These are phyloP conservation scores for Chaetoscypha palmicola DNA, from an alignment of 2,329 filamentous ascomycete genomes.

Conservation along the genomic window DNA sequence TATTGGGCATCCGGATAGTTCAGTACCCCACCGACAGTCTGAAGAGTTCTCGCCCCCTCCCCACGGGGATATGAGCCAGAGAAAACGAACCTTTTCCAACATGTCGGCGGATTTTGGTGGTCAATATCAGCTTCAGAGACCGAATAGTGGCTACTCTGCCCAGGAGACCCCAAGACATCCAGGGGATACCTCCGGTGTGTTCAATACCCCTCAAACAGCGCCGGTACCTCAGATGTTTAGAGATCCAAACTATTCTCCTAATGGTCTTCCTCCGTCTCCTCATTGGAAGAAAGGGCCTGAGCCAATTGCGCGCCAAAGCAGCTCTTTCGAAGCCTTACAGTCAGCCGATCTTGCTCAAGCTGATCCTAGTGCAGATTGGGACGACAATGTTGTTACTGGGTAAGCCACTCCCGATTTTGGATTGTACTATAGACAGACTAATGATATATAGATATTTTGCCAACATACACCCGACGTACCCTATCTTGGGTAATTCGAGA, in stretches of 20 bases:
- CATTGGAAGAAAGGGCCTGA: constrained; percentile 30
- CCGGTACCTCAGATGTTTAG: constrained; percentile 16
- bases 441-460: constrained; percentile 50
- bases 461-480: constrained; percentile 59
- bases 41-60: constrained; percentile 48
- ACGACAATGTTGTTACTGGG: constrained; percentile 38
- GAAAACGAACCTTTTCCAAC: constrained; percentile 43
- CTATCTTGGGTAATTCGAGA: constrained; percentile 54
- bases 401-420: constrained; percentile 20
- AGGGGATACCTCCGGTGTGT: constrained; percentile 12
- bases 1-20: constrained; percentile 32
- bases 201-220: constrained; percentile 13
- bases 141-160: constrained; percentile 18
- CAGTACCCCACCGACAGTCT: constrained; percentile 36
- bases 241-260: constrained; percentile 29
- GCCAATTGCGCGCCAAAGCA: constrained; percentile 19
- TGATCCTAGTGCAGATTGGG: constrained; percentile 35
- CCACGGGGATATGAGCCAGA: constrained; percentile 30
- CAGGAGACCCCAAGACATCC: constrained; percentile 22
- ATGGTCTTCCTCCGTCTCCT: constrained; percentile 24
- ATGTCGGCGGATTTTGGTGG: constrained; percentile 39
- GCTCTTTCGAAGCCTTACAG: constrained; percentile 24
- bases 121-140: constrained; percentile 33
- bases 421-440: constrained; percentile 11
- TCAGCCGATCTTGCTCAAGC: constrained; percentile 21